Conservation (phyloP, 192 early-diverging fungal species). For the Piromyces finnis region DNA sequence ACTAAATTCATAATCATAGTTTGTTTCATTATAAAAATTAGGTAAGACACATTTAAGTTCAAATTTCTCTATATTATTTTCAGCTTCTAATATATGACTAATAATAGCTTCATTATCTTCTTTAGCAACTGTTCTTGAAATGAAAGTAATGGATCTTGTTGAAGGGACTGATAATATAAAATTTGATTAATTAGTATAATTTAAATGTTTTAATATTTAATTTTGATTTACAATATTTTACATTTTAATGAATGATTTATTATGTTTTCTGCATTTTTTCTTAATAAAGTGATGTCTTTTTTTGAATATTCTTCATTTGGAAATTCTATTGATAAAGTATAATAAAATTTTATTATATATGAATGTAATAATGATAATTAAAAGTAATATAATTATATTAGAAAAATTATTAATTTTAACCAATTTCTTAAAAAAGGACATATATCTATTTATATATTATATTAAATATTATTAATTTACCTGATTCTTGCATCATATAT, state of each 20-base stretch:
- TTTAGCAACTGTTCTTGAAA: not conserved
- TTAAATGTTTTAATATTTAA: too few species aligned
- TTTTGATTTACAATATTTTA: too few species aligned
- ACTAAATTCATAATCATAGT: not conserved
- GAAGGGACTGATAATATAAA: not conserved
- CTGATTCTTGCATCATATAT: slow-evolving; percentile 12
- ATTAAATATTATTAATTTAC: slow-evolving; percentile 7
- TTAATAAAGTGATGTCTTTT: slow-evolving; percentile 23
- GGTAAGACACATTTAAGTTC: slow-evolving; percentile 22
- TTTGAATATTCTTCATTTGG: slow-evolving; percentile 20
- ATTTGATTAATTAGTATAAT: too few species aligned
- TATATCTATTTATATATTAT: too few species aligned
- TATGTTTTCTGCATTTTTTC: slow-evolving; percentile 1
- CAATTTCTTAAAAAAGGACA: too few species aligned
- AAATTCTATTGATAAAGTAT: not conserved
- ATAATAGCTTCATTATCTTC: not conserved
- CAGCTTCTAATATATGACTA: not conserved
- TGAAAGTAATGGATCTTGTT: not conserved
- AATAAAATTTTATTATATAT: too few species aligned
- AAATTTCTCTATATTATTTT: slow-evolving; percentile 10
- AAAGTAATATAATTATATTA: not conserved
- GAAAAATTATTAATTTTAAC: too few species aligned
- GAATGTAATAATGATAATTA: too few species aligned
- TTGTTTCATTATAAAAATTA: slow-evolving; percentile 6
- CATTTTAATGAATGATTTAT: slow-evolving; percentile 7